Evolutionary conservation across 441 rosid species (phyloP), one percentile per base, ranked within the genome.

Genomic region (Bocquillonia castaneifolia): DNA sequence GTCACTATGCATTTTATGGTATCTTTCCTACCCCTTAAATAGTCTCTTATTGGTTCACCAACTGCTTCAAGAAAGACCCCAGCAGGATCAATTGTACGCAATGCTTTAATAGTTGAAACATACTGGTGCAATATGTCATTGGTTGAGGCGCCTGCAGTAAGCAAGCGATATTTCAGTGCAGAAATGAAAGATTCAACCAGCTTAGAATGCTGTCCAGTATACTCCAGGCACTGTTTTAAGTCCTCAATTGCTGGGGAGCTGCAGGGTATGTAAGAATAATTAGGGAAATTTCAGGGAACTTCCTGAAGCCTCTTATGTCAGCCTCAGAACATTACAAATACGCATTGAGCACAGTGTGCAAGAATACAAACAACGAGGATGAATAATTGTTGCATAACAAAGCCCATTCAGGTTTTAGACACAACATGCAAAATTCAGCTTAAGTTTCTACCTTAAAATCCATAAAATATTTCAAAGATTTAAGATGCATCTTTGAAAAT

Each of bases 41-140:
- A 94, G 64, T 92, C 98, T 81, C 92, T 90, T 76, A 94, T 86
- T 72, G 99, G 99, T 67, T 94, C 99, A 61, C 96, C 97, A 60
- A 92, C 97, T 54, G 92, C 91, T 87, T 92, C 98, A 56, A 94
- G 97, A 76, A 94, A 90, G 63, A 94, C 83, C 74, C 97, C 97
- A 71, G 96, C 85, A 54, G 96, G 96, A 72, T 94, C 96, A 75
- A 94, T 87, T 42, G 97, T 91, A 69, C 98, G 83, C 71, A 94
- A 85, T 70, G 98, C 99, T 82, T 87, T 94, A 67, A 94, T 92
- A 36, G 99, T 94, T 54, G 96, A 94, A 70, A 94, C 94, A 67
- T 94, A 94, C 69, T 94, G 99, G 79, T 90, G 98, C 79, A 94
- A 72, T 82, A 94, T 94, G 81, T 94, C 99, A 92, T 90, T 94